Percentiles rank a stretch among this genome's conserved stretches.
These are phyloP conservation scores for Russula sp. DNA, from an alignment of 768 basidiomycete genomes.

Conservation along the genomic window DNA sequence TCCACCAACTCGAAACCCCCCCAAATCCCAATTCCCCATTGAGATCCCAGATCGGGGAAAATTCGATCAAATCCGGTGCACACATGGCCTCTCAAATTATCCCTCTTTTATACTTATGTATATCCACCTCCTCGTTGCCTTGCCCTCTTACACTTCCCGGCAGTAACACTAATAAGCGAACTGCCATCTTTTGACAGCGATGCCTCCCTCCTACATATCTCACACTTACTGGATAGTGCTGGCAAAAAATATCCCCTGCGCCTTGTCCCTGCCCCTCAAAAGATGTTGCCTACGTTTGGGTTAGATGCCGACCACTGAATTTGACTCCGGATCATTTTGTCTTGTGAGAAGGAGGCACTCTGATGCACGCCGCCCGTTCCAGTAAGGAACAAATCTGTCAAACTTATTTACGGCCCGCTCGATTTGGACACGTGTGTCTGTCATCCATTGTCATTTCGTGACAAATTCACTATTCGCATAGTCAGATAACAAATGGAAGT, in stretches of 20 bases:
- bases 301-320: background rate
- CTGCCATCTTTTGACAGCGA: too few relatives aligned
- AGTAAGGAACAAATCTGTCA: background rate
- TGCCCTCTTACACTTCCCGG: too few relatives aligned
- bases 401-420: background rate
- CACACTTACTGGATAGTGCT: too few relatives aligned
- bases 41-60: slow-evolving; percentile 6
- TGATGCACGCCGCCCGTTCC: background rate
- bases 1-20: too few relatives aligned
- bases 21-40: background rate
- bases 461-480: background rate
- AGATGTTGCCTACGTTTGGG: background rate
- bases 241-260: too few relatives aligned
- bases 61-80: slow-evolving; percentile 17
- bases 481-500: too few relatives aligned
- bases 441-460: background rate
- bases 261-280: too few relatives aligned
- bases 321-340: background rate
- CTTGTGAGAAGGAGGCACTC: background rate
- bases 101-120: slow-evolving; percentile 16
- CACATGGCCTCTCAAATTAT: slow-evolving; percentile 8
- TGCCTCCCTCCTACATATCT: too few relatives aligned
- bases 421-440: background rate
- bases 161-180: too few relatives aligned
- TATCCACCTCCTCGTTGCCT: background rate